A percentile compares a stretch with the other conserved stretches of the same genome.
Conservation (phyloP, 2,329 filamentous ascomycete species). For the Fusarium sp. region DNA sequence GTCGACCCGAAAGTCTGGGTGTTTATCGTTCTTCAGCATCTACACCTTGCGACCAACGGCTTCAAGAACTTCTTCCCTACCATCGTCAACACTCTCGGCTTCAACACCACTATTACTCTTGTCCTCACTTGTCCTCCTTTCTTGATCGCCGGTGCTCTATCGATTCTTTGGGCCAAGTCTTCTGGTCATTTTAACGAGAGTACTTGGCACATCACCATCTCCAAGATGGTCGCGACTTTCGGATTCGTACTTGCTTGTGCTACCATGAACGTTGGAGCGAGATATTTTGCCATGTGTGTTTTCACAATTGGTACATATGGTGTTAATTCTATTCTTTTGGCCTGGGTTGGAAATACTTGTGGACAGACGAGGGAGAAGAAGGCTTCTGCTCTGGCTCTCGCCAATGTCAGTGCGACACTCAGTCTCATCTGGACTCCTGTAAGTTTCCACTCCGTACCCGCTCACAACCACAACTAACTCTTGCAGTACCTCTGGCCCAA, state of each 20-base stretch:
- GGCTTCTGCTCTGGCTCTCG: slow-evolving; percentile 55
- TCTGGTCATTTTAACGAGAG: slow-evolving; percentile 40
- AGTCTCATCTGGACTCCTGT: slow-evolving; percentile 42
- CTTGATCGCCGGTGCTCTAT: slow-evolving; percentile 54
- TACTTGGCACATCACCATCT: slow-evolving; percentile 39
- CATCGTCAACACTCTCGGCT: slow-evolving; percentile 61
- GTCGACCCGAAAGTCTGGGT: slow-evolving; percentile 47
- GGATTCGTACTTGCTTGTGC: slow-evolving; percentile 43
- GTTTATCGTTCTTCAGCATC: slow-evolving; percentile 37
- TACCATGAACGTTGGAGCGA: slow-evolving; percentile 42
- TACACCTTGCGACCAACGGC: slow-evolving; percentile 44
- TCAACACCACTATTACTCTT: slow-evolving; percentile 61
- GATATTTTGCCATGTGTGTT: slow-evolving; percentile 52
- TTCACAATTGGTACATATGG: slow-evolving; percentile 53
- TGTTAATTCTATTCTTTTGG: slow-evolving; percentile 60
- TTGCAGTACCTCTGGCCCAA: slow-evolving; percentile 37
- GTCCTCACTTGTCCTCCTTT: slow-evolving; percentile 65
- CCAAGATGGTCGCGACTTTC: slow-evolving; percentile 55
- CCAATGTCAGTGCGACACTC: slow-evolving; percentile 38
- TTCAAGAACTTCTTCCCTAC: slow-evolving; percentile 51
- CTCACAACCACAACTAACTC: neutral
- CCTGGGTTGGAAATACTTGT: slow-evolving; percentile 57
- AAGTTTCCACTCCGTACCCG: neutral
- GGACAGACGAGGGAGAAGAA: slow-evolving; percentile 63
- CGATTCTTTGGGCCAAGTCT: slow-evolving; percentile 38